Evolutionary conservation across 2,329 filamentous ascomycete genomes (phyloP).

Genomic region (Exophiala oligosperma): DNA sequence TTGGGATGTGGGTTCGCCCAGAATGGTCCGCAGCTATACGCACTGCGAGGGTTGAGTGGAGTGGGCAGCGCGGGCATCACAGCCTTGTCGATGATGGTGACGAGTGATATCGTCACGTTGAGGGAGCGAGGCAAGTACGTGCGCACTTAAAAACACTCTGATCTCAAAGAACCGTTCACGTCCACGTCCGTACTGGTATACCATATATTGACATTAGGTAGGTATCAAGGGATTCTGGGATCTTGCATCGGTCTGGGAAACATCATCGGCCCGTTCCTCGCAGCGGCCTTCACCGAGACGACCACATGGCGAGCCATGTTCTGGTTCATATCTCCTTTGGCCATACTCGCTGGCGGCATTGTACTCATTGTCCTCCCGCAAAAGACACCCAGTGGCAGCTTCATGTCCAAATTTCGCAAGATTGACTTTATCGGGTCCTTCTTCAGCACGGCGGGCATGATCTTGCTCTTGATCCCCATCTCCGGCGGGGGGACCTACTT

Average conservation of each 20-base stretch:
- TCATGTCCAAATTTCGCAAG: neutral
- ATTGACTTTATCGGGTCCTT: neutral
- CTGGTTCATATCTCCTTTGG: neutral
- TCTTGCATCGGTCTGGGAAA: neutral
- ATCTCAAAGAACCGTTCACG: neutral
- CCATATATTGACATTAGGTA: neutral
- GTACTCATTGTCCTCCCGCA: neutral
- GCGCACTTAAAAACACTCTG: neutral
- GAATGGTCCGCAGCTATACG: neutral
- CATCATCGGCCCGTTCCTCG: neutral
- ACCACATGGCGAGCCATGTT: neutral
- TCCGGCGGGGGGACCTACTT: constrained; percentile 64
- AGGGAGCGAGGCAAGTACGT: neutral
- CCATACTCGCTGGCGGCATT: neutral
- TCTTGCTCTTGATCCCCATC: constrained; percentile 43
- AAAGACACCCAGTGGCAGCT: neutral
- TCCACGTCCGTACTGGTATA: neutral
- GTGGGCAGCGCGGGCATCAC: neutral
- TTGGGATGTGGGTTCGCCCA: neutral
- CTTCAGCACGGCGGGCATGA: neutral
- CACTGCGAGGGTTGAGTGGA: neutral
- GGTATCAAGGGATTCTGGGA: neutral
- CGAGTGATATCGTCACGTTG: neutral
- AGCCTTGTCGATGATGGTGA: neutral
- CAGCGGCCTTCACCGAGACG: neutral